Conservation (phyloP, 192 early-diverging fungal species). For the Rhizoclosmatium sp. region DNA sequence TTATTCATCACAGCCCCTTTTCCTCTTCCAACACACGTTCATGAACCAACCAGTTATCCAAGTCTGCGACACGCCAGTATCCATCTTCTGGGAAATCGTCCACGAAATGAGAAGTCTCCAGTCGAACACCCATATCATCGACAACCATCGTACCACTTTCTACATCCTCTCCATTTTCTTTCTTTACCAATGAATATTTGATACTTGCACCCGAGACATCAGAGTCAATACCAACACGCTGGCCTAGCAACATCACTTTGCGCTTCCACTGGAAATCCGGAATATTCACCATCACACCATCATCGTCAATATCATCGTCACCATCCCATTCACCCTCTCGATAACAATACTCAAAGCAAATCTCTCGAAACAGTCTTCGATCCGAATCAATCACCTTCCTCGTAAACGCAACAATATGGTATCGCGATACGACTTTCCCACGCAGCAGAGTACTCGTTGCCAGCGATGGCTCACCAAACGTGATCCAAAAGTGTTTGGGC, state of each 20-base stretch:
- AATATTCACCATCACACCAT: constrained; percentile 3
- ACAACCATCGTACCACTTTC: background rate
- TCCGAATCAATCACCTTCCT: background rate
- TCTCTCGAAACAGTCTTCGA: constrained; percentile 27
- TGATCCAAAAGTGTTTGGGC: constrained; percentile 28
- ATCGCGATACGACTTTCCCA: constrained; percentile 1
- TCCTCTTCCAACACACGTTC: constrained; percentile 30
- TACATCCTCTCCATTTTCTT: background rate
- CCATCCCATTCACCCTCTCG: background rate
- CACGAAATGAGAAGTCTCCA: constrained; percentile 35
- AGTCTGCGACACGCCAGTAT: constrained; percentile 22
- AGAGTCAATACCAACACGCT: constrained; percentile 24
- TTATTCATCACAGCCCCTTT: background rate
- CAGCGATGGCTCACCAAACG: constrained; percentile 5
- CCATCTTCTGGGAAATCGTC: constrained; percentile 24
- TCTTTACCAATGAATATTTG: background rate
- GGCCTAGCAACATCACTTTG: constrained; percentile 23
- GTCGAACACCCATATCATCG: constrained; percentile 11
- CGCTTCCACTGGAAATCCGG: constrained; percentile 34
- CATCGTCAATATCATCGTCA: background rate
- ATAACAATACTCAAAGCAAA: constrained; percentile 31
- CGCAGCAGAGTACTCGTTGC: constrained; percentile 14
- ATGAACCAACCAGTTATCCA: constrained; percentile 20
- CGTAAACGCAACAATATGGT: constrained; percentile 24
- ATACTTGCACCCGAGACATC: background rate